A percentile compares a stretch with the other conserved stretches of the same genome.
These are phyloP conservation scores for Acacia concinna DNA, from an alignment of 331 rosid species.

Conservation along the genomic window DNA sequence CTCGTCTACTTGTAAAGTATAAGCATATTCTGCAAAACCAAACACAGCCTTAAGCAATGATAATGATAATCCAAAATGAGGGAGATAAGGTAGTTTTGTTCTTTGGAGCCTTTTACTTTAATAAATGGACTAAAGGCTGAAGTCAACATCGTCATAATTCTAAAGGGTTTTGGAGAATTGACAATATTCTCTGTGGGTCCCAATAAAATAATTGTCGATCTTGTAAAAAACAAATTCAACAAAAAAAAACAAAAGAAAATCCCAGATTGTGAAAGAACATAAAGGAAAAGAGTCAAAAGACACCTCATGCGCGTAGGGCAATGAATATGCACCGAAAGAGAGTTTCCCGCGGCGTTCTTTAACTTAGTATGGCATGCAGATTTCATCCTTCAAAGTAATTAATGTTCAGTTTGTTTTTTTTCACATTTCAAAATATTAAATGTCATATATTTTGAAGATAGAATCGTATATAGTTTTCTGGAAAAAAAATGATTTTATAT, in stretches of 20 bases:
- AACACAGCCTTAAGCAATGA: neutral
- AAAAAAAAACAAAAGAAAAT: no score
- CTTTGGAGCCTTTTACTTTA: conserved; percentile 20
- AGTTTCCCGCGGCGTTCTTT: neutral
- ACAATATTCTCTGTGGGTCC: conserved; percentile 39
- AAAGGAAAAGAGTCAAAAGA: conserved; percentile 23
- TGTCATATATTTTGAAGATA: no score
- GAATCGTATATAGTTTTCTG: neutral
- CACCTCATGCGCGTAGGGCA: conserved; percentile 34
- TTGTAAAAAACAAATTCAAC: conserved; percentile 14
- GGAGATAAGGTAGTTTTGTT: conserved; percentile 24
- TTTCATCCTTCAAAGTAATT: neutral
- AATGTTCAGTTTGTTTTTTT: neutral
- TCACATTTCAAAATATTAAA: neutral
- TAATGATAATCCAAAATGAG: neutral
- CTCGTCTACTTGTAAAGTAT: conserved; percentile 91
- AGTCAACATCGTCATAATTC: conserved; percentile 51
- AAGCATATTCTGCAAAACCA: conserved; percentile 72
- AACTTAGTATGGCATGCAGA: neutral
- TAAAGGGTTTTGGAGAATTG: conserved; percentile 30
- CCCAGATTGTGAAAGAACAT: conserved; percentile 9
- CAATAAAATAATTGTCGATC: conserved; percentile 30
- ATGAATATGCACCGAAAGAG: conserved; percentile 13
- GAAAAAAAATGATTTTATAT: no score
- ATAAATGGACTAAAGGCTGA: conserved; percentile 15